Evolutionary conservation across 495 filamentous ascomycete genomes (phyloP).

Genomic region (Coniosporium apollinis): DNA sequence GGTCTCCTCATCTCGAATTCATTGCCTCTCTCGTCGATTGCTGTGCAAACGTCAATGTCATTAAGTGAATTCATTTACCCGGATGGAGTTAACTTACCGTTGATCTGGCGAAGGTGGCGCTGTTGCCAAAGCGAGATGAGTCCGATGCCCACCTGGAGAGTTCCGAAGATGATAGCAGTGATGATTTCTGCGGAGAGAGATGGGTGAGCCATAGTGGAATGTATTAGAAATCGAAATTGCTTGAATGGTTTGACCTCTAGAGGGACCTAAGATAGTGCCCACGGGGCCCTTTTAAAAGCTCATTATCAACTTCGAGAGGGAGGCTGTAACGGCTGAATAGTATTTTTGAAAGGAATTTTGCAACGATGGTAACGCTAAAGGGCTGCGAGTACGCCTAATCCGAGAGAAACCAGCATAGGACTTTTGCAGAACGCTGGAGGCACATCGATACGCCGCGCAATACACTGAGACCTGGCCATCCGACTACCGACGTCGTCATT

Average conservation of each 20-base stretch:
- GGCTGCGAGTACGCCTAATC: not conserved
- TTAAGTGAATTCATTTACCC: not conserved
- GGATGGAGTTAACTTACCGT: not conserved
- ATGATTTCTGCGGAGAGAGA: not conserved
- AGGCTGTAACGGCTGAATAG: not conserved
- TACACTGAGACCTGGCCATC: not conserved
- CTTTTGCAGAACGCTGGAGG: not conserved
- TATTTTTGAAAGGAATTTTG: not conserved
- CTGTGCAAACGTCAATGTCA: not conserved
- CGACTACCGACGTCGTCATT: not conserved
- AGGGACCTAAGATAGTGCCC: not conserved
- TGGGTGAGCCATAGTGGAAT: not conserved
- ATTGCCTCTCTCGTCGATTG: not conserved
- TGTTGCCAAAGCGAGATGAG: not conserved
- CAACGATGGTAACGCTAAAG: not conserved
- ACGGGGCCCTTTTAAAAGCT: not conserved
- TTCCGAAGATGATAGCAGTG: not conserved
- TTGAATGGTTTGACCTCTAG: too few species aligned
- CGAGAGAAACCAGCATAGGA: not conserved
- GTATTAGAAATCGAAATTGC: too few species aligned
- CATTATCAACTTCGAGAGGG: not conserved
- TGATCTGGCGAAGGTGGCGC: not conserved
- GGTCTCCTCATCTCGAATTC: too few species aligned
- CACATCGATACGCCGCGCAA: not conserved
- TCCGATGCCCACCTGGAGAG: not conserved